Conservation (phyloP, 345 rosid genomes). For the Eucalyptus coolabah region DNA sequence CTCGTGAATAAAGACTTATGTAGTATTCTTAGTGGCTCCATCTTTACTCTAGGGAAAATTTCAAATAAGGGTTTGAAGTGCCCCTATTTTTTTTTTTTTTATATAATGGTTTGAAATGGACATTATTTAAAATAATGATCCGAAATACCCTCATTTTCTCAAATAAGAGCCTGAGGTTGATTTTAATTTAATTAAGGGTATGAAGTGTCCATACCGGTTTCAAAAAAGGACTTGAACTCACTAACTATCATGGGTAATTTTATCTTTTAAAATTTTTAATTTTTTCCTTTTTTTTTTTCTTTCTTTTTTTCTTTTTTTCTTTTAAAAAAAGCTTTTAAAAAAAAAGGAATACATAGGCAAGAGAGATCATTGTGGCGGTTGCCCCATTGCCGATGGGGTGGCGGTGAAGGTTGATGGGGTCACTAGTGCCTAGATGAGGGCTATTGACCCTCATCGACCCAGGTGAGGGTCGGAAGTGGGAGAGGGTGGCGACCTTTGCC, state of each 20-base stretch:
- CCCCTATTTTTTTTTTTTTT: too few species aligned
- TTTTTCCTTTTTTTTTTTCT: too few species aligned
- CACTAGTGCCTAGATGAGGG: rapidly evolving
- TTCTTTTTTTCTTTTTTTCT: too few species aligned
- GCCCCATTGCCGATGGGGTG: too few species aligned
- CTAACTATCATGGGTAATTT: too few species aligned
- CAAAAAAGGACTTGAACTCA: rapidly evolving
- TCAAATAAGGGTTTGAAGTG: too few species aligned
- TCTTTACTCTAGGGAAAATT: background rate
- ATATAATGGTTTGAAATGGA: too few species aligned
- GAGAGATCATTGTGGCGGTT: rapidly evolving
- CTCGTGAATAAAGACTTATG: background rate
- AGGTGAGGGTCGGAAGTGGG: rapidly evolving
- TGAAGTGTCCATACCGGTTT: too few species aligned
- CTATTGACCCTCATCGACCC: rapidly evolving
- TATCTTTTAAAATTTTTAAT: too few species aligned
- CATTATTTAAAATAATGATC: too few species aligned
- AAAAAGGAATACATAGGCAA: rapidly evolving
- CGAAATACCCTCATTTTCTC: too few species aligned
- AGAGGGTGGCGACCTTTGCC: rapidly evolving
- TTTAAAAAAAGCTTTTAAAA: rapidly evolving
- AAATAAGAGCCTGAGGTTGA: rapidly evolving
- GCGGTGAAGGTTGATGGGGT: rapidly evolving
- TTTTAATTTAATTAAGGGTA: too few species aligned
- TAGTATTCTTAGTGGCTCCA: background rate